These are phyloP conservation scores for Plasmopara viticola DNA, from an alignment of 352 stramenopile species.

Conservation along the genomic window DNA sequence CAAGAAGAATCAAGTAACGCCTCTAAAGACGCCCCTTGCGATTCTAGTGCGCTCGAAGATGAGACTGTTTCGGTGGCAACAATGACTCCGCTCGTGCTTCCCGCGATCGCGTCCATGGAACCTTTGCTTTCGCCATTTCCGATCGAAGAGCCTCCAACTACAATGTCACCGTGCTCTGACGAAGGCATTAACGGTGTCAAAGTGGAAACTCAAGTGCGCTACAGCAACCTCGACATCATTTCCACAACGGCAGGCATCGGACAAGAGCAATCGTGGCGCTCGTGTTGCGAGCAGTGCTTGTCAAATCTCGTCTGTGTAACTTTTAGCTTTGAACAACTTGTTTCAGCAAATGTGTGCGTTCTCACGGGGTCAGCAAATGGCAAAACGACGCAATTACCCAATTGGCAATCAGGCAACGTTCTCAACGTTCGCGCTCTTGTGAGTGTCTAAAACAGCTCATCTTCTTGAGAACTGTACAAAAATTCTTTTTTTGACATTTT, in stretches of 20 bases:
- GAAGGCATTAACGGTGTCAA: conserved; percentile 2
- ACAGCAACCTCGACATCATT: conserved; percentile 1
- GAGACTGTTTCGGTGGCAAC: neutral
- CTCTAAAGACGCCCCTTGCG: neutral
- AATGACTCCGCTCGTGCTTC: neutral
- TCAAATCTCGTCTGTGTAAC: neutral
- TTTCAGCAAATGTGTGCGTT: neutral
- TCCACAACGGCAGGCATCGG: neutral
- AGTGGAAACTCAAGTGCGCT: conserved; percentile 7
- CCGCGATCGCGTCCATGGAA: neutral
- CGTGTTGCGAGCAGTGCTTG: conserved; percentile 4
- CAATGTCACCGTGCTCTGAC: neutral
- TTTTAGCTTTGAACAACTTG: conserved; percentile 4
- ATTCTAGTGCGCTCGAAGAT: neutral
- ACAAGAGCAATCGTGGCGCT: conserved; percentile 1
- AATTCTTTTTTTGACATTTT: too few species aligned
- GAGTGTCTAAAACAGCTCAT: neutral
- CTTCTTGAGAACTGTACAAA: too few species aligned
- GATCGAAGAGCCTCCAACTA: conserved; percentile 2
- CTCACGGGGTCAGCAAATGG: neutral
- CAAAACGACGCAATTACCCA: neutral
- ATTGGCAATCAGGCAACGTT: conserved; percentile 5
- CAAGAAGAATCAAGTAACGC: neutral
- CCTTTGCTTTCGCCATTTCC: neutral
- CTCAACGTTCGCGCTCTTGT: neutral